Conservation (phyloP, 208 protist genomes). For the Dictyostelium gargantuum region DNA sequence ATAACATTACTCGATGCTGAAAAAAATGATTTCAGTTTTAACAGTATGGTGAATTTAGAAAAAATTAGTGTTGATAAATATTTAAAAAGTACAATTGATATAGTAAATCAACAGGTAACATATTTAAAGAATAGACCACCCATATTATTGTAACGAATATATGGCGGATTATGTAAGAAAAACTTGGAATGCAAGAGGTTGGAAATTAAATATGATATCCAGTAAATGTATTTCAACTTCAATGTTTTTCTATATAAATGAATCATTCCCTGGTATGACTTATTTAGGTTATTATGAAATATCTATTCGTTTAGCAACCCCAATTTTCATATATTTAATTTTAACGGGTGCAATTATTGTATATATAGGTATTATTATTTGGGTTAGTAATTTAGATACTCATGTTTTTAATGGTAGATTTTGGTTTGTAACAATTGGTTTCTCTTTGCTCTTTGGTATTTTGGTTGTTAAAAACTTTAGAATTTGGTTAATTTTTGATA, state of each 20-base stretch:
- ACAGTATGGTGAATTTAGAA: too few relatives aligned
- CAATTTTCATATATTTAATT: constrained; percentile 18
- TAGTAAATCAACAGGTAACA: neutral
- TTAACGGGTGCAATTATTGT: constrained; percentile 14
- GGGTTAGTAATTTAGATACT: neutral
- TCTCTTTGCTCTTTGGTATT: neutral
- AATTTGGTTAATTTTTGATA: constrained; percentile 60
- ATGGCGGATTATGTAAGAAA: neutral
- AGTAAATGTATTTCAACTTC: neutral
- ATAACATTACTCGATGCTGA: too few relatives aligned
- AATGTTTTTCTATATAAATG: neutral
- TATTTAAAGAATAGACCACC: neutral
- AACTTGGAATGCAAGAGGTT: neutral
- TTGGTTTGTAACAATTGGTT: constrained; percentile 36
- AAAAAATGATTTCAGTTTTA: too few relatives aligned
- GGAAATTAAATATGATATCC: neutral
- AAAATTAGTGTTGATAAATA: too few relatives aligned
- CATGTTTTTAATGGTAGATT: neutral
- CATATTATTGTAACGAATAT: neutral
- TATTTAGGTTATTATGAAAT: constrained; percentile 22
- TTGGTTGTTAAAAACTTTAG: constrained; percentile 38
- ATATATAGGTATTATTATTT: constrained; percentile 22
- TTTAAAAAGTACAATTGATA: neutral
- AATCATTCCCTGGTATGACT: constrained; percentile 14
- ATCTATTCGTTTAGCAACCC: constrained; percentile 20